These are phyloP conservation scores for Imleria badia DNA, from an alignment of 768 basidiomycete genomes.

Conservation along the genomic window DNA sequence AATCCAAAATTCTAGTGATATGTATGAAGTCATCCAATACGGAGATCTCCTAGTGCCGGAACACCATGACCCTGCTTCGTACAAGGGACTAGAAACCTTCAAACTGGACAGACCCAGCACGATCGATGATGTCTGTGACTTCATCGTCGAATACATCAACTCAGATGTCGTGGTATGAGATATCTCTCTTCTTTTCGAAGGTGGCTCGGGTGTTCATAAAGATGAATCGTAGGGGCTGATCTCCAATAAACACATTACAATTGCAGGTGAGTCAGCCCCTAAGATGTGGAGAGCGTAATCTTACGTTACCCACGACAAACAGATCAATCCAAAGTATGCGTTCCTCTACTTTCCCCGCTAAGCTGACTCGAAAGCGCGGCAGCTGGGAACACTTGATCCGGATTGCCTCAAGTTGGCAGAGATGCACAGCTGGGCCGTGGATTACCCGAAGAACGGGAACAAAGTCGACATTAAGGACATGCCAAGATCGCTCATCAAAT, in stretches of 20 bases:
- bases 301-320: background rate
- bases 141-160: slow-evolving; percentile 81
- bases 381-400: slow-evolving; percentile 63
- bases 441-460: slow-evolving; percentile 77
- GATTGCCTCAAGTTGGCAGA: slow-evolving; percentile 58
- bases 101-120: slow-evolving; percentile 48
- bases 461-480: slow-evolving; percentile 55
- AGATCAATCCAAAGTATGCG: slow-evolving; percentile 70
- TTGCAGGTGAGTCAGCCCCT: slow-evolving; percentile 52
- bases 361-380: slow-evolving; percentile 2
- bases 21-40: slow-evolving; percentile 61
- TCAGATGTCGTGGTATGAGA: slow-evolving; percentile 70
- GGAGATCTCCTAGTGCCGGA: slow-evolving; percentile 53
- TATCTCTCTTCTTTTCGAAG: background rate
- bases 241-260: slow-evolving; percentile 64
- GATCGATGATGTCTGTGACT: slow-evolving; percentile 73
- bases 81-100: slow-evolving; percentile 39
- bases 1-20: slow-evolving; percentile 44
- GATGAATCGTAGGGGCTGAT: slow-evolving; percentile 55
- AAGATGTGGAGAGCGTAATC: background rate
- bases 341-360: background rate
- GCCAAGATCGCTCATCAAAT: slow-evolving; percentile 57
- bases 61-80: slow-evolving; percentile 51
- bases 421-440: slow-evolving; percentile 65
- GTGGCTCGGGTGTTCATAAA: slow-evolving; percentile 3